Base-by-base conservation (phyloP, 2,329 filamentous ascomycete species). In the Fusarium sulawesiense region DNA sequence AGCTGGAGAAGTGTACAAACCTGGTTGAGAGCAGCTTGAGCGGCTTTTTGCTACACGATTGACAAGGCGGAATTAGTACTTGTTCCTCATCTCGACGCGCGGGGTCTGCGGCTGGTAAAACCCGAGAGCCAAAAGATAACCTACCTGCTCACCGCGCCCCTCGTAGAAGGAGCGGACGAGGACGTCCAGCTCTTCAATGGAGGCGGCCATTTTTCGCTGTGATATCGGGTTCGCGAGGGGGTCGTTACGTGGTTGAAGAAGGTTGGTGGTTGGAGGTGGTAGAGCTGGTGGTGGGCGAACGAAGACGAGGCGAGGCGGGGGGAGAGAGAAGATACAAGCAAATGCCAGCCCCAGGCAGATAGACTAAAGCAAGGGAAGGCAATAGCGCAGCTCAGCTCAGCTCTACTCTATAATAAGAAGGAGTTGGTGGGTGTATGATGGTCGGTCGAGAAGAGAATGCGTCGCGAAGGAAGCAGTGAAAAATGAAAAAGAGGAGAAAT, bases 111-210 rank as follows among this genome's bases (percentile, higher is more conserved):
- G 55, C 61, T 53, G 68, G 30, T 56, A 60, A 75, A 74, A 72
- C 20, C 64, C 66, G 45, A 58, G 45, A 41, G 30, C 54, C 42
- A 61, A 29, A 29, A 53, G 42, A 59, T 40, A 37, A 60, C 91
- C 77, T 86, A 97, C 94, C 86, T 94, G 89, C 67, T 98, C 93
- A 76, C 96, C 96, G 82, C 95, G 92, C 80, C 94, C 94, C 85
- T 98, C 95, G 79, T 97, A 99, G 84, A 99, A 98, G 85, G 93
- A 90, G 81, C 93, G 94, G 87, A 98, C 95, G 74, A 94, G 96
- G 82, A 87, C 91, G 89, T 99, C 96, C 86, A 99, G 90, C 89
- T 99, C 96, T 82, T 92, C 90, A 83, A 99, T 95, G 78, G 92
- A 85, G 80, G 88, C 85, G 80, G 89, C 85, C 89, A 91, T 91